Base-by-base conservation (phyloP, 75 land plant genomes). In the Chamaecyparis obtusa region DNA sequence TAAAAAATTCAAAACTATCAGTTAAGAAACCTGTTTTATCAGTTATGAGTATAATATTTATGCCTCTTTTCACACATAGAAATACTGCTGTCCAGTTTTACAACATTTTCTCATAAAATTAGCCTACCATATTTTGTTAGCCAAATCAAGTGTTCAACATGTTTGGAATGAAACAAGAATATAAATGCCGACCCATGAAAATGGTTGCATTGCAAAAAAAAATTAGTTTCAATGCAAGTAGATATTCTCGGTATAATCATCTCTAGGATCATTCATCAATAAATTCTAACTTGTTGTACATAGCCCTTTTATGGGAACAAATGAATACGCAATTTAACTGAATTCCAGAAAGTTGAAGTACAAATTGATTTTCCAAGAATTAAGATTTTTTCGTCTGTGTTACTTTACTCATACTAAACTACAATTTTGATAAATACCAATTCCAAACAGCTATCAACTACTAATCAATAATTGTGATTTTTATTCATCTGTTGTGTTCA, bases 401-500 rank as follows among this genome's bases (percentile, higher is more conserved):
- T 67, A 21, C 27, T 64, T 9, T 1, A 74, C 1, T 72, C 13
- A 13, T 33, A 24, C n/a, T 64, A 64, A 64, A 24, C 27, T 64
- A 74, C 37, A 74, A 11, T 33, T 74, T 30, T 74, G 2, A 8
- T 32, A 74, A 74, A 32, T 71, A 32, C 13, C 75, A n/a, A 71
- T n/a, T 9, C 30, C 75, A 32, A 9, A 71, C 9, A 71, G 9
- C 11, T 9, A 27, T 6, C 13, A 24, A 33, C 36, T 74, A 6
- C 71, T 67, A 67, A 21, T 6, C 24, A 67, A n/a, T 67, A 67
- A 51, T 51, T 51, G 55, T 51, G 15, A 81, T 83, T 15, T 81
- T 91, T 86, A 91, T 55, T 88, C 94, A 84, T 94, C 95, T 60
- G 76, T 44, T 15, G 96, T 92, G 91, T 94, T 97, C 98, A 97